Base-by-base conservation (phyloP, 495 filamentous ascomycete genomes). In the Talaromyces stipitatus region DNA sequence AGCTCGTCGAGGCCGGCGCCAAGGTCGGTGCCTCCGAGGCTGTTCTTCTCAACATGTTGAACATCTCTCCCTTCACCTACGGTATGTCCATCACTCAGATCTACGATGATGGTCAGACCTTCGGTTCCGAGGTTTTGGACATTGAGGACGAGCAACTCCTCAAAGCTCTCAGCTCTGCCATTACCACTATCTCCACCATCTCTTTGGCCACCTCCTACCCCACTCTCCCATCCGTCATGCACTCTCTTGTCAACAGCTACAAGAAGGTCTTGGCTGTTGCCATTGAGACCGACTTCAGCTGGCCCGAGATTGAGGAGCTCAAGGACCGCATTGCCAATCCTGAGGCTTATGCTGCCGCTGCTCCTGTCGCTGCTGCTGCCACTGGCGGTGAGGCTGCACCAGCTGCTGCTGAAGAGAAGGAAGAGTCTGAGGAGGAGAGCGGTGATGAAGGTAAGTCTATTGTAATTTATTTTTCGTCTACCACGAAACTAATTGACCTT, bases 51-150 rank as follows among this genome's bases (percentile, higher is more conserved):
- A 99, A 97, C 88, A 87, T 99, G 91, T 79, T 99, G 69, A 97
- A 97, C 86, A 99, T 99, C 81, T 97, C 92, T 61, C 94, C 95
- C 75, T 98, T 97, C 87, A 99, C 95, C 69, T 99, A 99, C 78
- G 94, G 94, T 79, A 95, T 99, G 90, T 86, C 85, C 72, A 87
- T 99, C 65, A 24, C 81, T 38, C 95, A 97, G 81, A 87, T 99
- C 68, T 99, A 99, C 82, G 90, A 97, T 76, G 76, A 90, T 62
- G 94, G 94, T 62, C 92, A 97, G 82, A 83, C 82, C 65, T 99
- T 99, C 82, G 71, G 81, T 60, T 74, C 90, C 38, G 72, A 68
- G 52, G 89, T 99, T 61, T 82, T 99, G 53, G 94, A 99, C 71
- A 95, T 99, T 69, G 79, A 88, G 66, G 94, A 97, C 77, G 81